Evolutionary conservation across 352 stramenopile genomes (phyloP).

Genomic region (Pythium aristosporum): DNA sequence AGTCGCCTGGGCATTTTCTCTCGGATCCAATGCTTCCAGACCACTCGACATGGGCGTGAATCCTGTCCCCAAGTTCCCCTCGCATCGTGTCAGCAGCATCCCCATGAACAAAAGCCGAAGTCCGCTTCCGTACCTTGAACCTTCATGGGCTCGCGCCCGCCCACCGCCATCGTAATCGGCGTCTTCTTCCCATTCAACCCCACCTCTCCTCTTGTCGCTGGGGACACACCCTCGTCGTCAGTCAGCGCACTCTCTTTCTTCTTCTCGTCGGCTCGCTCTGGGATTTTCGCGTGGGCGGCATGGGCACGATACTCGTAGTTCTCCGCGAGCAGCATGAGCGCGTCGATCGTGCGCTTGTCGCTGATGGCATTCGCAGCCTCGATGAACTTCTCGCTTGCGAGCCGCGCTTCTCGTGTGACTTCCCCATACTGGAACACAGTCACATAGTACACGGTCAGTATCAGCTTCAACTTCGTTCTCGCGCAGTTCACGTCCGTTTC

Average conservation of each 20-base stretch:
- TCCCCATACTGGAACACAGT: conserved; percentile 34
- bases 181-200: not conserved
- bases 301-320: conserved; percentile 82
- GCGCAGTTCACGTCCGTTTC: not conserved
- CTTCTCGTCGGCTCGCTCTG: conserved; percentile 27
- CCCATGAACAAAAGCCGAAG: not conserved
- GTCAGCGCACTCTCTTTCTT: not conserved
- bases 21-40: conserved; percentile 33
- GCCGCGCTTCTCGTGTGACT: conserved; percentile 65
- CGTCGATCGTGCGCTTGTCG: conserved; percentile 69
- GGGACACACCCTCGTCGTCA: not conserved
- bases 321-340: conserved; percentile 65
- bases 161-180: conserved; percentile 7
- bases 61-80: not conserved
- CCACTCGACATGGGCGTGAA: conserved; percentile 31
- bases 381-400: conserved; percentile 71
- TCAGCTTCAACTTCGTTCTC: conserved; percentile 12
- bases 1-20: conserved; percentile 42
- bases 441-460: not conserved
- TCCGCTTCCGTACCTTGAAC: conserved; percentile 14
- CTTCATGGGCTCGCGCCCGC: conserved; percentile 16
- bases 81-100: not conserved
- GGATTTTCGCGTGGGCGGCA: conserved; percentile 40
- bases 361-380: conserved; percentile 51
- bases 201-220: not conserved